These are phyloP conservation scores for Trichophyton verrucosum DNA, from an alignment of 2,329 filamentous ascomycete species.

Conservation along the genomic window DNA sequence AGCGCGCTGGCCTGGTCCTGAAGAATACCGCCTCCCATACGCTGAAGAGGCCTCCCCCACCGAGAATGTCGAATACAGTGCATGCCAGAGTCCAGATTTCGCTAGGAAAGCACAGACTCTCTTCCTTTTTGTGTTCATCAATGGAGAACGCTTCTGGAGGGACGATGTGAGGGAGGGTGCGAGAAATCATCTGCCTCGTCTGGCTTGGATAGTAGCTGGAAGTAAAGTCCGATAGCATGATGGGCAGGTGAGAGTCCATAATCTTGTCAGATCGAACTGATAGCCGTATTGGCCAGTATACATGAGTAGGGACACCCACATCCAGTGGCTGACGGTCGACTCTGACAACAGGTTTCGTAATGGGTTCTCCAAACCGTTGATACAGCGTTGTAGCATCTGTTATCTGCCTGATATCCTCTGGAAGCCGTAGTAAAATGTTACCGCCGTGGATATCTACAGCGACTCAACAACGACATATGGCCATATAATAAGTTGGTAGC, in stretches of 20 bases:
- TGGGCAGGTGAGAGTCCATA: constrained; percentile 5
- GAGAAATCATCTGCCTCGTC: constrained; percentile 4
- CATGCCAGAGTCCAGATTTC: constrained; percentile 13
- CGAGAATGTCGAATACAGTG: constrained; percentile 13
- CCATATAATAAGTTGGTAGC: neutral
- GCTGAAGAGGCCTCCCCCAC: constrained; percentile 8
- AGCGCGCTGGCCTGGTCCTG: constrained; percentile 12
- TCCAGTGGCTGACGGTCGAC: constrained; percentile 12
- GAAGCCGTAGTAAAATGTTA: constrained; percentile 13
- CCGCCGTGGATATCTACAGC: constrained; percentile 12
- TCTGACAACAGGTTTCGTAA: constrained; percentile 11
- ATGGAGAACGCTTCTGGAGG: constrained; percentile 11
- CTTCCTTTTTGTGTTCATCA: constrained; percentile 1
- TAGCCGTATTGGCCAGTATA: constrained; percentile 8
- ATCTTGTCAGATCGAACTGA: constrained; percentile 10
- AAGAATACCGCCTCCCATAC: constrained; percentile 11
- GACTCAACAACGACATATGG: constrained; percentile 5
- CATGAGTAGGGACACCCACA: constrained; percentile 11
- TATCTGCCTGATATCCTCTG: constrained; percentile 8
- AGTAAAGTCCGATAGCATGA: constrained; percentile 11
- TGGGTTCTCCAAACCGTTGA: constrained; percentile 11
- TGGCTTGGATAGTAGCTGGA: constrained; percentile 8
- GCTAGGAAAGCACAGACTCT: constrained; percentile 11
- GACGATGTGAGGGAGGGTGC: constrained; percentile 11
- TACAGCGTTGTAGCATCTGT: constrained; percentile 11